Conservation (phyloP, 2,329 filamentous ascomycete species). For the Huntiella omanensis region DNA sequence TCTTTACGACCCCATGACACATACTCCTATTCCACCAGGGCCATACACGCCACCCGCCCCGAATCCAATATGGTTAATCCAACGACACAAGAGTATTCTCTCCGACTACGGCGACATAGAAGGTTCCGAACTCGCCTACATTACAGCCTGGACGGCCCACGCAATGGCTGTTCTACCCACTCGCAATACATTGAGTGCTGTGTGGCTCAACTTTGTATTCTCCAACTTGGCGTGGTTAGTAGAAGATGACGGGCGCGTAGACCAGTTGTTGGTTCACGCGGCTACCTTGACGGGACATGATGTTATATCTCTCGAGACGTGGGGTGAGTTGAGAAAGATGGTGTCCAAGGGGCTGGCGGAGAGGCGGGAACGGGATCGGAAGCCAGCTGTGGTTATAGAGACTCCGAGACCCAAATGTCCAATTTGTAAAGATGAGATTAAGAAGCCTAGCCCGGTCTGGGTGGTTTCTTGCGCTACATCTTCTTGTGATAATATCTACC, state of each 20-base stretch:
- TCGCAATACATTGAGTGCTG: conserved; percentile 30
- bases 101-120: conserved; percentile 38
- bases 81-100: conserved; percentile 39
- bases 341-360: not conserved
- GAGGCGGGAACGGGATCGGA: not conserved
- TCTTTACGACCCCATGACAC: conserved; percentile 39
- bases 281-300: conserved; percentile 31
- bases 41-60: conserved; percentile 24
- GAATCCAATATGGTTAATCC: conserved; percentile 35
- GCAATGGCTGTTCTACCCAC: conserved; percentile 32
- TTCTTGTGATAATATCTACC: conserved; percentile 1
- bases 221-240: conserved; percentile 34
- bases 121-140: conserved; percentile 35
- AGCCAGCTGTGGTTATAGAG: no score
- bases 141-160: conserved; percentile 38
- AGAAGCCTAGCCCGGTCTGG: conserved; percentile 5
- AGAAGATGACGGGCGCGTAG: conserved; percentile 26
- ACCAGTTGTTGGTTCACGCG: conserved; percentile 36
- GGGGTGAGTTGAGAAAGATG: not conserved
- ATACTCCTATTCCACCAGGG: conserved; percentile 30
- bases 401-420: not conserved
- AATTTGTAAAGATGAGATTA: not conserved
- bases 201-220: conserved; percentile 32
- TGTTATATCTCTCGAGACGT: conserved; percentile 25
- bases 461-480: conserved; percentile 1